Base-by-base conservation (phyloP, 345 rosid genomes). In the Excoecaria cochinchinensis region DNA sequence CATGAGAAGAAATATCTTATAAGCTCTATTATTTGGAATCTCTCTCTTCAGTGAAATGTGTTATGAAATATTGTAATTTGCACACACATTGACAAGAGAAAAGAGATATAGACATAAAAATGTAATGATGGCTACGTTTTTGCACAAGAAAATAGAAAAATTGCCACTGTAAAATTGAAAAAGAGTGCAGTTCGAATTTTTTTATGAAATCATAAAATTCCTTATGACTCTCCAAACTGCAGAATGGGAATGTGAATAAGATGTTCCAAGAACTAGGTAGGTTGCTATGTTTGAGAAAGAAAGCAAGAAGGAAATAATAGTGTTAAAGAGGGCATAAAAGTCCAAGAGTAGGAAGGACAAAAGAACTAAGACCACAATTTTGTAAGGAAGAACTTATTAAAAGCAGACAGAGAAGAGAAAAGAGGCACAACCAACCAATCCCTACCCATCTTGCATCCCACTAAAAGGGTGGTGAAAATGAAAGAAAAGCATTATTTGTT, bases 371-470 rank as follows among this genome's bases (percentile, higher is more conserved):
- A 46, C 48, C n/a, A 44, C 8, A 60, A 22, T 24, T 31, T 44
- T 15, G n/a, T 55, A 52, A 67, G 13, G 56, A 74, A 82, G 47
- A 73, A 59, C 59, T 58, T 61, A 53, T n/a, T 76, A 52, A 78
- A 80, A 82, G 79, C 68, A 77, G 70, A 79, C 73, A 79, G 66
- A 25, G 70, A 77, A 75, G 78, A 69, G 70, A 74, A 85, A 77
- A 70, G 77, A 74, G 58, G 56, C 53, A 40, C 61, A 66, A 70
- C 74, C 73, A 67, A 75, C 58, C 73, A 61, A 51, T 53, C 74
- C 77, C 11, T 69, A 64, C 80, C 76, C 72, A 79, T 66, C 74
- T 69, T 73, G 78, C 76, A 46, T 70, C 80, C 82, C 81, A 77
- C 78, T 74, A 69, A 65, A 57, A 71, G 77, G 31, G 46, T 58